These are phyloP conservation scores for Dothidotthia symphoricarpi DNA, from an alignment of 2,329 filamentous ascomycete species.

Conservation along the genomic window DNA sequence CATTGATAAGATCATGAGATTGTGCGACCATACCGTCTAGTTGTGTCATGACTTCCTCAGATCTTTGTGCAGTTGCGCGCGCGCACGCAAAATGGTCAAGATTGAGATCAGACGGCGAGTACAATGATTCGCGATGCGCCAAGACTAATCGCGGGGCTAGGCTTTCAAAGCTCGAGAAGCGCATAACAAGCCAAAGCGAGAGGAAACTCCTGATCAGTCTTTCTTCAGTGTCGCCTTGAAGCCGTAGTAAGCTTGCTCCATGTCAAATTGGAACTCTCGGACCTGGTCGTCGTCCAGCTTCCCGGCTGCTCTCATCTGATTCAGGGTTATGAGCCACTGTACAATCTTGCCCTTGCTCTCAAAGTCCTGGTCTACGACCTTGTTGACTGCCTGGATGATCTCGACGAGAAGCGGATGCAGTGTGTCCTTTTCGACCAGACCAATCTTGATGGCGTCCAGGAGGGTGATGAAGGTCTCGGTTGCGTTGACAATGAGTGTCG, in stretches of 20 bases:
- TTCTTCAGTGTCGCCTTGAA: conserved; percentile 74
- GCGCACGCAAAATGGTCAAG: neutral
- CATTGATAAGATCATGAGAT: neutral
- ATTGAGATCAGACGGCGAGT: conserved; percentile 1
- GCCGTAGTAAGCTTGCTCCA: conserved; percentile 89
- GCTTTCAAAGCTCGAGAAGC: neutral
- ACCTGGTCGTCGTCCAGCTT: conserved; percentile 85
- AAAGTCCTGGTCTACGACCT: conserved; percentile 92
- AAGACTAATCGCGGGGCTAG: no score
- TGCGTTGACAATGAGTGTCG: conserved; percentile 75
- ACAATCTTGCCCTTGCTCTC: conserved; percentile 96
- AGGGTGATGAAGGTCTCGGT: conserved; percentile 99
- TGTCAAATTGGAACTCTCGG: conserved; percentile 85
- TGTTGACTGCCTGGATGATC: conserved; percentile 95
- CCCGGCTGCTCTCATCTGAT: conserved; percentile 96
- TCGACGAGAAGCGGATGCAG: conserved; percentile 93
- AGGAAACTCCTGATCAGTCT: conserved; percentile 18
- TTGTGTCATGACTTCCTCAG: conserved; percentile 21
- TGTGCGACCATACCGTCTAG: conserved; percentile 26
- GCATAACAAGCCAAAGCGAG: no score
- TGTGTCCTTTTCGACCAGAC: conserved; percentile 90
- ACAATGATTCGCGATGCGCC: no score
- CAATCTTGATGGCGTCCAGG: conserved; percentile 88
- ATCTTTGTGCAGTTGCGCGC: neutral
- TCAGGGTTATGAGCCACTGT: conserved; percentile 94